phyloP scores from a whole-genome alignment of 768 basidiomycete genomes.

The Mycena kentingensis region DNA sequence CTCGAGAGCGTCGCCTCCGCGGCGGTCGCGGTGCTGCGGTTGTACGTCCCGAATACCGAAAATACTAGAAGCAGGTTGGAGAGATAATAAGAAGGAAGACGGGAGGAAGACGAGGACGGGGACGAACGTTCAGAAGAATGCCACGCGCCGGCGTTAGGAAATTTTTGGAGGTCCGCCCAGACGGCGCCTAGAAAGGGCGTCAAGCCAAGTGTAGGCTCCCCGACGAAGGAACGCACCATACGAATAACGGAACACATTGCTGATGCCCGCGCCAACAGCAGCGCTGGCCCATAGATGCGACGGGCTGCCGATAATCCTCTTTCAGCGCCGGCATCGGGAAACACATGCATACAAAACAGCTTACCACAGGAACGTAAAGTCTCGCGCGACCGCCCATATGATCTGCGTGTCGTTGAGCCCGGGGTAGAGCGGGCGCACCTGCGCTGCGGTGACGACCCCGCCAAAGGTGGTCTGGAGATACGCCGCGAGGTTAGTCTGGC shows the following conservation, averaged over 20 bases:
- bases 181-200: slow-evolving; percentile 6
- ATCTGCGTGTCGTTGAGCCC: slow-evolving; percentile 20
- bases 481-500: slow-evolving; percentile 15
- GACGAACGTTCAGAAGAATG: slow-evolving; percentile 25
- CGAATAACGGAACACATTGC: slow-evolving; percentile 22
- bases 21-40: slow-evolving; percentile 23
- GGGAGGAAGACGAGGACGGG: neutral
- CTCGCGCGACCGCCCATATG: slow-evolving; percentile 20
- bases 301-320: slow-evolving; percentile 9
- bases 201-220: neutral
- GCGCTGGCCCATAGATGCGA: slow-evolving; percentile 17
- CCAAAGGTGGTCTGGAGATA: slow-evolving; percentile 10
- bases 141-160: slow-evolving; percentile 27
- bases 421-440: slow-evolving; percentile 23
- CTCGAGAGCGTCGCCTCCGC: slow-evolving; percentile 19
- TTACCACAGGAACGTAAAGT: slow-evolving; percentile 21
- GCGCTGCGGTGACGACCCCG: slow-evolving; percentile 3
- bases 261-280: slow-evolving; percentile 15
- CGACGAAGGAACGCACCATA: slow-evolving; percentile 16
- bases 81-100: neutral
- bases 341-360: neutral
- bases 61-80: slow-evolving; percentile 9
- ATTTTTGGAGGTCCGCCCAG: slow-evolving; percentile 25
- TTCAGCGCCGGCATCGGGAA: too few relatives aligned
- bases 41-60: slow-evolving; percentile 32